These are phyloP conservation scores for Globisporangium canariense DNA, from an alignment of 352 stramenopile genomes.

Conservation along the genomic window DNA sequence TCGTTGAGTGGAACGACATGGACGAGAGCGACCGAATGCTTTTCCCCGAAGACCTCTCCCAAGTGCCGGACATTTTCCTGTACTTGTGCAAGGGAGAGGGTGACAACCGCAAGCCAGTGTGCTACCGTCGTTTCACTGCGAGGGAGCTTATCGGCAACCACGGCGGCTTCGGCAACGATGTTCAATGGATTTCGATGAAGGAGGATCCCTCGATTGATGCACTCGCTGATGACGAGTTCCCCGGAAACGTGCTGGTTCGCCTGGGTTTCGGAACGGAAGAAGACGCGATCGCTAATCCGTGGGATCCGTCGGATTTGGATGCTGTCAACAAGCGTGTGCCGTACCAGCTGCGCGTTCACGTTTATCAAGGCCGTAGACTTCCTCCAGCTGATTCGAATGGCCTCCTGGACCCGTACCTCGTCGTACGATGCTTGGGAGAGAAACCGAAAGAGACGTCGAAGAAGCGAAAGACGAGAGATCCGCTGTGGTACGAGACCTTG, in stretches of 20 bases:
- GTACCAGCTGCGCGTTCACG: constrained; percentile 81
- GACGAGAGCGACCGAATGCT: constrained; percentile 75
- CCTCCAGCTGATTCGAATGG: constrained; percentile 83
- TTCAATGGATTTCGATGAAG: constrained; percentile 77
- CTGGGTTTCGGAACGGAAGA: constrained; percentile 78
- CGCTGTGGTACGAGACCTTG: constrained; percentile 86
- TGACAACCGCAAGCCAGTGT: constrained; percentile 59
- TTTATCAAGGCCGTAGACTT: constrained; percentile 80
- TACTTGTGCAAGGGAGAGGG: constrained; percentile 77
- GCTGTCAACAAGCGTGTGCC: constrained; percentile 74
- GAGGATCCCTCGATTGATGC: constrained; percentile 81
- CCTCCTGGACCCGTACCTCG: constrained; percentile 78
- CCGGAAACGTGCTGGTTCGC: constrained; percentile 76
- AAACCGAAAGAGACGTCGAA: constrained; percentile 70
- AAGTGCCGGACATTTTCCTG: constrained; percentile 88
- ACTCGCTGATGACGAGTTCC: constrained; percentile 73
- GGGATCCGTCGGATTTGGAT: constrained; percentile 50
- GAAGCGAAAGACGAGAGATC: constrained; percentile 79
- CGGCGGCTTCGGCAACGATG: constrained; percentile 46
- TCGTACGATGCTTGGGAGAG: constrained; percentile 76
- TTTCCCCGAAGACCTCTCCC: constrained; percentile 57
- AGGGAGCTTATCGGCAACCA: constrained; percentile 63
- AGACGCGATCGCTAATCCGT: constrained; percentile 50
- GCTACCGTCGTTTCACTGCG: constrained; percentile 76
- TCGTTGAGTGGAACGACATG: constrained; percentile 83